Base-by-base conservation (phyloP, 441 rosid species). In the Populus hybrid region DNA sequence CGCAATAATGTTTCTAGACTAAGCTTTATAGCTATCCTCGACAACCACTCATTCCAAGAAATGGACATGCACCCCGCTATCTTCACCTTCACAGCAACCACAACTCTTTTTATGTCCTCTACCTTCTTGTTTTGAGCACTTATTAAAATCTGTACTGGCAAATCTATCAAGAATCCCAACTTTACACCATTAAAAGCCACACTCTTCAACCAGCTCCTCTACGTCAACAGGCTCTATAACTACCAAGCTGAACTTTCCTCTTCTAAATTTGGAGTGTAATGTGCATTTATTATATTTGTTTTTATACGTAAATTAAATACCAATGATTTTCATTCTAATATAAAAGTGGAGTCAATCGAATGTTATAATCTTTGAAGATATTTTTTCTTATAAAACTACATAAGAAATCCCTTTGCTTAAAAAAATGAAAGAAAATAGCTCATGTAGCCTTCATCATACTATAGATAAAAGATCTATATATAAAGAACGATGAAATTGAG, bases 161-260 rank as follows among this genome's bases (percentile, higher is more conserved):
- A 89, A 78, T 89, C 90, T 9, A 83, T 86, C 64, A 65, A 30
- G 28, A 67, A 82, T 81, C 85, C 87, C 0, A 68, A 77, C 5
- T 88, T 91, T 69, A 73, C 90, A 34, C 98, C 97, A 0, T 86
- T 90, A 7, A 77, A 83, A 12, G 94, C 93, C 57, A 87, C 91
- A 12, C 75, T 89, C 69, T 88, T 91, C 23, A 74, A 53, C 61
- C 90, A 81, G 75, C 75, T 87, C 26, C 63, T 89, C 63, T 84
- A 88, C 85, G 79, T 84, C 74, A 81, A 88, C 76, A 40, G 70
- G 6, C 79, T 94, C 23, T 87, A 88, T 46, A 97, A 92, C 78
- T 61, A 87, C 84, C 91, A 57, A 57, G 79, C 88, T 24, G 76
- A 5, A 91, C 95, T 23, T 90, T 28, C 69, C 79, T 40, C 46